Base-by-base conservation (phyloP, 1,284 basidiomycete species). In the Athelia sp. region DNA sequence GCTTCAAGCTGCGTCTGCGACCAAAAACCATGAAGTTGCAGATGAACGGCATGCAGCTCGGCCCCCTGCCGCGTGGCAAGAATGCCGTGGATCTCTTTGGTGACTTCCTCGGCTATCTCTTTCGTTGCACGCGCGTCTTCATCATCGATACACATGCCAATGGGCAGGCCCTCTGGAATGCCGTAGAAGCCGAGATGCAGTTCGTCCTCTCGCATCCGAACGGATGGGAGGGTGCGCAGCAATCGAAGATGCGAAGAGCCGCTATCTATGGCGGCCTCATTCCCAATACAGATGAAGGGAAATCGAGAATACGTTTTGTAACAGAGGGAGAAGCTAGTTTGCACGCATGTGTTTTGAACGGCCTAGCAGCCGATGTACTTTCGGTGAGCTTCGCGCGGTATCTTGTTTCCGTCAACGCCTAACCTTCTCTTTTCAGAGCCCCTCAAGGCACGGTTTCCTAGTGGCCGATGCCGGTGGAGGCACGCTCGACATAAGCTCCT, bases 241-340 rank as follows among this genome's bases (percentile, higher is more conserved):
- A 90, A 61, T 79, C 81, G 32, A 82, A 79, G 63, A 86, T 89
- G 82, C 76, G 87, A 49, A 71, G 82, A 49, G 80, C 79, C 0
- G 85, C 86, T 0, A 74, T 84, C 10, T 75, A 79, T 54, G 87
- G 82, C 4, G 77, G 77, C 11, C 63, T 90, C 26, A 81, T 90
- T 23, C 78, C 83, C 1, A 82, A 87, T 60, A 85, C 82, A 1
- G 81, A 82, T 56, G 81, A 79, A 50, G 85, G 83, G 3, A 79
- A 79, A 54, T 76, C 84, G 1, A 71, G 83, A 46, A 85, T 90
- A 55, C 71, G 82, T 26, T 88, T 90, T 56, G 86, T 90, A 34
- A 88, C 85, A 1, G 87, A 89, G 61, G 87, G 86, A 47, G 87
- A 90, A 66, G 87, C 87, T 0, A 87, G 84, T 71, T 67, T 89